These are phyloP conservation scores for Ophiosphaerella korrae DNA, from an alignment of 2,329 filamentous ascomycete genomes.

Conservation along the genomic window DNA sequence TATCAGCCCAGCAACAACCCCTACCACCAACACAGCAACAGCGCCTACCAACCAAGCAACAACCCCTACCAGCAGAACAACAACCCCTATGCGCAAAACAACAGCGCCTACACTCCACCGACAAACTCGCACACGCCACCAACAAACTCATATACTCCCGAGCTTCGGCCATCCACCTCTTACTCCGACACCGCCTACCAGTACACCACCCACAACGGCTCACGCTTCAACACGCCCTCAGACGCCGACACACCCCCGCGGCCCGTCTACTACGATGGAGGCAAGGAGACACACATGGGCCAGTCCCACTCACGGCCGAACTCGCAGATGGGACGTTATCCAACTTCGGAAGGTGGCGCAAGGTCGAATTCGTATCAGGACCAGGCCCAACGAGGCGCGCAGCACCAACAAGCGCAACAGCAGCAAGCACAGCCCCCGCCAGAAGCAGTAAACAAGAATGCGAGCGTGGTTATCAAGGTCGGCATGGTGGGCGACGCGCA, in stretches of 20 bases:
- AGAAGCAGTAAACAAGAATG: constrained; percentile 54
- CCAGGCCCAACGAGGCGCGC: constrained; percentile 51
- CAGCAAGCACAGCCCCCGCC: constrained; percentile 34
- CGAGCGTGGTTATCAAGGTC: constrained; percentile 94
- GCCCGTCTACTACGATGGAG: constrained; percentile 39
- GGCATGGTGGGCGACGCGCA: constrained; percentile 99
- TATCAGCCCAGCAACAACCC: neutral
- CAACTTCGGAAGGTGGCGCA: constrained; percentile 49
- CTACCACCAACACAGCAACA: neutral
- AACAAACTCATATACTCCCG: constrained; percentile 43
- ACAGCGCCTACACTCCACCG: constrained; percentile 47
- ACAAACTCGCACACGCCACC: constrained; percentile 25
- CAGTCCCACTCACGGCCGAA: constrained; percentile 53
- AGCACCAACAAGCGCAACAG: constrained; percentile 32
- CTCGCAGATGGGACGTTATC: constrained; percentile 57
- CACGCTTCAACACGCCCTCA: constrained; percentile 52
- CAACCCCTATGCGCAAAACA: constrained; percentile 14
- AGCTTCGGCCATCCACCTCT: constrained; percentile 59
- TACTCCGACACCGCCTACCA: constrained; percentile 57
- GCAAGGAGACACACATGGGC: constrained; percentile 42
- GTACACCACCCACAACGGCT: constrained; percentile 43
- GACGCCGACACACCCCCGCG: constrained; percentile 54
- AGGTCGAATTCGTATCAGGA: constrained; percentile 53
- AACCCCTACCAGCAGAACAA: constrained; percentile 2
- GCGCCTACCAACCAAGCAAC: constrained; percentile 1